These are phyloP conservation scores for Daldinia eschscholtzii DNA, from an alignment of 2,329 filamentous ascomycete species.

Conservation along the genomic window DNA sequence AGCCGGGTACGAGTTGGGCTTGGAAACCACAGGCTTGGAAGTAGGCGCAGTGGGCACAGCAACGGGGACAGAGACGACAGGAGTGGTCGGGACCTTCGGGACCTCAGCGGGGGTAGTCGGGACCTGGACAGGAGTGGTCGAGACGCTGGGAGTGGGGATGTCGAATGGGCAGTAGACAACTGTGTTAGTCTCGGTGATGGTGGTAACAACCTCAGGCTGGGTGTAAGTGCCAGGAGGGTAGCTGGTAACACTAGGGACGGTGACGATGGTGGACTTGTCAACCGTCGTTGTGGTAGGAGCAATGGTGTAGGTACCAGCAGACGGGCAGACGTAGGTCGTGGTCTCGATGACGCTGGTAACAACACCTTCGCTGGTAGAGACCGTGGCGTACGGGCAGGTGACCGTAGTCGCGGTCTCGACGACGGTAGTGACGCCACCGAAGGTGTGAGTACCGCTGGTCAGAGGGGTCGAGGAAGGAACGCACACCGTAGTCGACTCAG, in stretches of 20 bases:
- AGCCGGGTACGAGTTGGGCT: conserved; percentile 38
- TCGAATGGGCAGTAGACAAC: conserved; percentile 78
- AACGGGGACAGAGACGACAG: conserved; percentile 41
- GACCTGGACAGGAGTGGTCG: conserved; percentile 43
- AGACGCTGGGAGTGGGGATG: conserved; percentile 50
- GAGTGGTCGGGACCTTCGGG: conserved; percentile 27
- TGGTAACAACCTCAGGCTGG: conserved; percentile 74
- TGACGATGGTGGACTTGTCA: conserved; percentile 66
- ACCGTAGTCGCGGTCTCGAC: conserved; percentile 76
- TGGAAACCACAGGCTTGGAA: conserved; percentile 36
- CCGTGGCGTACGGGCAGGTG: conserved; percentile 76
- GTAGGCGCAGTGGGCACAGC: conserved; percentile 12
- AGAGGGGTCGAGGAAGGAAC: conserved; percentile 72
- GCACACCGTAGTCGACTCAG: conserved; percentile 75
- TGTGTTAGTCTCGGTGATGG: conserved; percentile 75
- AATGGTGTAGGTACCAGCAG: conserved; percentile 81
- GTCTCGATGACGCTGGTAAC: conserved; percentile 76
- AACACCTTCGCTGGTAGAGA: conserved; percentile 69
- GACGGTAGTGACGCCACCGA: conserved; percentile 79
- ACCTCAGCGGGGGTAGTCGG: conserved; percentile 24
- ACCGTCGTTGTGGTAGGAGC: conserved; percentile 74
- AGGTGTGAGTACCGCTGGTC: conserved; percentile 73
- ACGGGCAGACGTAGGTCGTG: conserved; percentile 80
- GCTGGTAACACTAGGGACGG: conserved; percentile 74
- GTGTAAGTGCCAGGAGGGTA: conserved; percentile 80